Base-by-base conservation (phyloP, 2,329 filamentous ascomycete species). In the Hymenoscyphus linearis region DNA sequence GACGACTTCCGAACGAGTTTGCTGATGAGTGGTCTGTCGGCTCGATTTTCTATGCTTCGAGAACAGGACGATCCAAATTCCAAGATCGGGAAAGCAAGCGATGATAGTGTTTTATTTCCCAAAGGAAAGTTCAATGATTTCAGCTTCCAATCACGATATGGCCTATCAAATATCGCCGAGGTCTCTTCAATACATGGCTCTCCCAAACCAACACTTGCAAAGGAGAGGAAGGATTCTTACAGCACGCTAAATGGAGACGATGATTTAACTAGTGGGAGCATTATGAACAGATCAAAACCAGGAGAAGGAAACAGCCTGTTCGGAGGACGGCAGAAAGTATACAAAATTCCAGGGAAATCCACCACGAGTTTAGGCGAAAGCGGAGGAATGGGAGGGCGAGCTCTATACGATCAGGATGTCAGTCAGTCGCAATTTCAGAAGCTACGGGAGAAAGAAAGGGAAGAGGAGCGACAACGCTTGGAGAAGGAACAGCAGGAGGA, bases 1-100 rank as follows among this genome's bases (percentile, higher is more conserved):
- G 91, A 98, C 75, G 88, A 98, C 71, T 98, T 99, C 75, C 86
- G 95, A 61, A 99, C 95, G 3, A 98, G 95, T 79, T 78, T 99
- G 62, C 80, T 99, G 64, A 96, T 99, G 93, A 93, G 91, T 0
- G 93, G 93, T 50, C 82, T 99, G 4, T 98, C 93, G 0, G 91
- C 93, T 13, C 87, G 95, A 6, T 99, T 99, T 74, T 98, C 93
- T 68, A 98, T 98, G 93, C 79, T 98, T 35, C 82, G 91, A 70
- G 93, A 97, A 75, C 93, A 97, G 74, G 93, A 97, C 73, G 92
- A 97, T 70, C 93, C 93, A 1, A 88, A 80, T 64, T 93, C 91
- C 1, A 89, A 92, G 73, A 82, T 97, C 35, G 93, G 93, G 61
- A 97, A 98, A 75, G 93, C 93, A 16, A 95, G 90, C 74, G 93